Evolutionary conservation across 306 rosid genomes (phyloP).

Genomic region (Astragalus glycyphyllos): DNA sequence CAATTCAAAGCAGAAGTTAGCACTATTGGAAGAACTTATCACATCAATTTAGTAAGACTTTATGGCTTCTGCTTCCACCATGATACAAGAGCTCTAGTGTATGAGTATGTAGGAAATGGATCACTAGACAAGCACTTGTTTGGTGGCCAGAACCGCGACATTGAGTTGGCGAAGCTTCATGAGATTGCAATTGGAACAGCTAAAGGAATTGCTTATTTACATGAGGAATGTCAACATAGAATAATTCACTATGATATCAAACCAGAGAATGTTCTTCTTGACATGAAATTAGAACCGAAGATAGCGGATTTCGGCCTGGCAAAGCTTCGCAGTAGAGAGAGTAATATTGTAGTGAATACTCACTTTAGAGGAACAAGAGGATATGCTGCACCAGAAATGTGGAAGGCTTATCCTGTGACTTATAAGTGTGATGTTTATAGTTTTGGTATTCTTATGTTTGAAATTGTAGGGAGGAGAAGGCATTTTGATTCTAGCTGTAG

Average conservation of each 20-base stretch:
- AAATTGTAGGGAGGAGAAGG: slow-evolving; percentile 57
- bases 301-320: slow-evolving; percentile 60
- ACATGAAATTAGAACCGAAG: slow-evolving; percentile 48
- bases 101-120: slow-evolving; percentile 52
- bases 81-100: slow-evolving; percentile 51
- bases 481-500: slow-evolving; percentile 42
- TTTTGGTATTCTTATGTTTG: slow-evolving; percentile 54
- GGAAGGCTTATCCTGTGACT: slow-evolving; percentile 51
- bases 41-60: slow-evolving; percentile 51
- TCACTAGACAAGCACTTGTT: slow-evolving; percentile 48
- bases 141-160: slow-evolving; percentile 30
- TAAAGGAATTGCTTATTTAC: slow-evolving; percentile 57
- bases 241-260: slow-evolving; percentile 59
- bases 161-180: slow-evolving; percentile 44
- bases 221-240: slow-evolving; percentile 52
- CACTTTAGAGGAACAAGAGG: slow-evolving; percentile 56
- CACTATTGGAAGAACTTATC: slow-evolving; percentile 62
- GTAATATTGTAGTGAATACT: slow-evolving; percentile 27
- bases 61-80: slow-evolving; percentile 55
- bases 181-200: slow-evolving; percentile 59
- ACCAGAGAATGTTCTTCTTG: slow-evolving; percentile 55
- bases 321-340: slow-evolving; percentile 48
- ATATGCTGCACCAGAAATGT: slow-evolving; percentile 61
- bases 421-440: slow-evolving; percentile 54
- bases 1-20: slow-evolving; percentile 59